Conservation (phyloP, 2,329 filamentous ascomycete genomes). For the Colletotrichum phormii region DNA sequence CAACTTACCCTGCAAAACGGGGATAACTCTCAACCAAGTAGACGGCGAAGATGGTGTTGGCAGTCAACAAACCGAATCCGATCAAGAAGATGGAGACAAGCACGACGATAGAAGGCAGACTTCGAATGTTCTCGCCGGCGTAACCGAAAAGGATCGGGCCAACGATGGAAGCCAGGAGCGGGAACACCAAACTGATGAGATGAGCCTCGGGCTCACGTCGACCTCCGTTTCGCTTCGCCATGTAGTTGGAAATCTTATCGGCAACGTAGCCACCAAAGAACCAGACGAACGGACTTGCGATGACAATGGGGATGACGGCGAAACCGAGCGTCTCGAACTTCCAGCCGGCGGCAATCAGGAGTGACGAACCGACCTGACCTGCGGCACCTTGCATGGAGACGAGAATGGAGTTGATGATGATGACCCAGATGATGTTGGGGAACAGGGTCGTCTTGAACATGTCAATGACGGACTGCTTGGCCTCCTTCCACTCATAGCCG, state of each 20-base stretch:
- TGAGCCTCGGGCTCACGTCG: slow-evolving; percentile 48
- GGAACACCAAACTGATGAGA: slow-evolving; percentile 46
- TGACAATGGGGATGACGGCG: slow-evolving; percentile 35
- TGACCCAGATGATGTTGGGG: slow-evolving; percentile 49
- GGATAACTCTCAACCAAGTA: slow-evolving; percentile 50
- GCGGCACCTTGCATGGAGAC: slow-evolving; percentile 45
- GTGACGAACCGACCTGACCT: slow-evolving; percentile 40
- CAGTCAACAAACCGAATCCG: slow-evolving; percentile 44
- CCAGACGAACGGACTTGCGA: slow-evolving; percentile 37
- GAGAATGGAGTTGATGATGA: slow-evolving; percentile 46
- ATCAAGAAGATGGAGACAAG: slow-evolving; percentile 44
- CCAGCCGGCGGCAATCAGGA: slow-evolving; percentile 42
- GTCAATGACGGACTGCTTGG: slow-evolving; percentile 41
- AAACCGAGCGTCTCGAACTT: slow-evolving; percentile 46
- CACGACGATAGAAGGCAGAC: slow-evolving; percentile 43
- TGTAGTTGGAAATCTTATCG: slow-evolving; percentile 43
- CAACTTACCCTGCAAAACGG: slow-evolving; percentile 36
- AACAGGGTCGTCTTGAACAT: slow-evolving; percentile 48
- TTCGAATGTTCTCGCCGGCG: slow-evolving; percentile 40
- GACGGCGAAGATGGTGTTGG: slow-evolving; percentile 45
- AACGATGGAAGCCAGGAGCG: slow-evolving; percentile 43
- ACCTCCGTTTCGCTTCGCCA: slow-evolving; percentile 43
- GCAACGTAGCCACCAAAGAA: slow-evolving; percentile 46
- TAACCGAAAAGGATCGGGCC: slow-evolving; percentile 48
- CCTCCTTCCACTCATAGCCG: slow-evolving; percentile 44